Conservation (phyloP, 225 moss, liverwort and hornwort species). For the Sphagnum contortum region DNA sequence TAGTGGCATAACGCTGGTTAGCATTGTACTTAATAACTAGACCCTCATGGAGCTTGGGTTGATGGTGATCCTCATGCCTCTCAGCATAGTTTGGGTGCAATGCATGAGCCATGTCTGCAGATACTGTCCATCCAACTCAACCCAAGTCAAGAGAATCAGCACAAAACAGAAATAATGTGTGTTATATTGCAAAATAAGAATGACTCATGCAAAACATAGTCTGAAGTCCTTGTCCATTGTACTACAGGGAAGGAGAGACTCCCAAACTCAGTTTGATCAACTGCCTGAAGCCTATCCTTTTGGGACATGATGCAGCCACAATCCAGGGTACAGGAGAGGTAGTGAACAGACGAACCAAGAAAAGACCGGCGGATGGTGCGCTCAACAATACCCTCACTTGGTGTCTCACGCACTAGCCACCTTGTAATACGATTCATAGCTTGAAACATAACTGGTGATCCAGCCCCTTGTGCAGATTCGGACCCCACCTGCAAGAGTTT, state of each 20-base stretch:
- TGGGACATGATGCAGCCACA: too few relatives aligned
- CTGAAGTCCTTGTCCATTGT: too few relatives aligned
- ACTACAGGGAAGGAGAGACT: too few relatives aligned
- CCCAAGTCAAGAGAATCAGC: background rate
- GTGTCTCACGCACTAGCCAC: constrained; percentile 48
- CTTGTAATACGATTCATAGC: constrained; percentile 70
- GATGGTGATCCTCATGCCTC: constrained; percentile 82
- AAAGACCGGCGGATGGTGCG: constrained; percentile 70
- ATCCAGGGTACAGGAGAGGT: too few relatives aligned
- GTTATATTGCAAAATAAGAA: background rate
- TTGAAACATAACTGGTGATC: constrained; percentile 75
- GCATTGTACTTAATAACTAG: constrained; percentile 74
- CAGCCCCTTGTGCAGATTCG: constrained; percentile 83
- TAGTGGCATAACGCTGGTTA: constrained; percentile 84
- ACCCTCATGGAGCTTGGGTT: constrained; percentile 73
- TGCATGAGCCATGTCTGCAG: constrained; percentile 91
- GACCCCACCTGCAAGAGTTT: constrained; percentile 55
- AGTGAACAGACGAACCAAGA: constrained; percentile 25
- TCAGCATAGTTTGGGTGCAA: constrained; percentile 75
- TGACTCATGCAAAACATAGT: background rate
- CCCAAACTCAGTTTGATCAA: too few relatives aligned
- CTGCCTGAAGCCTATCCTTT: too few relatives aligned
- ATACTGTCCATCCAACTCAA: constrained; percentile 33
- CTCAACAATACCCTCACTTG: constrained; percentile 71
- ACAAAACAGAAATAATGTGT: background rate